A percentile compares a stretch with the other conserved stretches of the same genome.
Conservation (phyloP, 2,329 filamentous ascomycete genomes). For the Aspergillus melleus region DNA sequence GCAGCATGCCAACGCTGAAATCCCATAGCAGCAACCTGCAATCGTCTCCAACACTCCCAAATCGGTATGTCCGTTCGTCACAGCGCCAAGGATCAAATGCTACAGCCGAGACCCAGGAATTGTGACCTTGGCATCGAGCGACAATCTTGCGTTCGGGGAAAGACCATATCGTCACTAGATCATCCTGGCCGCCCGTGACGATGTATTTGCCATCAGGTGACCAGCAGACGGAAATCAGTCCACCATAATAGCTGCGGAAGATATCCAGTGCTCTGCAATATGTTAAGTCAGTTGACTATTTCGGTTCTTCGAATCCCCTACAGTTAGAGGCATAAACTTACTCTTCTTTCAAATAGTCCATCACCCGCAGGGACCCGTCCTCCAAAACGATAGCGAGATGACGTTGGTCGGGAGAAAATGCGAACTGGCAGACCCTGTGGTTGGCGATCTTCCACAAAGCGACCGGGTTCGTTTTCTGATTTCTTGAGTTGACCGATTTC, state of each 20-base stretch:
- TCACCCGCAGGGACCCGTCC: slow-evolving; percentile 83
- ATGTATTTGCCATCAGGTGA: slow-evolving; percentile 96
- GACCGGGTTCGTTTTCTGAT: slow-evolving; percentile 90
- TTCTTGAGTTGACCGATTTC: slow-evolving; percentile 91
- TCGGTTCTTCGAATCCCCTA: neutral
- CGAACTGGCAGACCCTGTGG: slow-evolving; percentile 84
- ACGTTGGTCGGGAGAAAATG: slow-evolving; percentile 85
- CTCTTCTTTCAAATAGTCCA: slow-evolving; percentile 91
- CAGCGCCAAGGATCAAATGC: slow-evolving; percentile 97
- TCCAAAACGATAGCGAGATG: slow-evolving; percentile 90
- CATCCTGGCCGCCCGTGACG: slow-evolving; percentile 91
- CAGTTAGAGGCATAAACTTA: slow-evolving; percentile 44
- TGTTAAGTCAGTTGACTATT: neutral
- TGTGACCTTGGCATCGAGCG: slow-evolving; percentile 89
- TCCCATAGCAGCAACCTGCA: slow-evolving; percentile 91
- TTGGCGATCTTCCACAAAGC: slow-evolving; percentile 91
- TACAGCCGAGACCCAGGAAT: slow-evolving; percentile 91
- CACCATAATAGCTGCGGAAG: slow-evolving; percentile 90
- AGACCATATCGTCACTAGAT: slow-evolving; percentile 94
- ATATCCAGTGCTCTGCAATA: slow-evolving; percentile 71
- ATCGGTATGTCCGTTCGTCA: slow-evolving; percentile 91
- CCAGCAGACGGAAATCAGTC: slow-evolving; percentile 91
- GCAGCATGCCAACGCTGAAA: slow-evolving; percentile 95
- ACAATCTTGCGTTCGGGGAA: slow-evolving; percentile 80
- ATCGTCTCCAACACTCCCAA: slow-evolving; percentile 94